Evolutionary conservation across 352 stramenopile genomes (phyloP), one percentile per base, ranked within the genome.

Genomic region (Phytophthora macrochlamydospora): DNA sequence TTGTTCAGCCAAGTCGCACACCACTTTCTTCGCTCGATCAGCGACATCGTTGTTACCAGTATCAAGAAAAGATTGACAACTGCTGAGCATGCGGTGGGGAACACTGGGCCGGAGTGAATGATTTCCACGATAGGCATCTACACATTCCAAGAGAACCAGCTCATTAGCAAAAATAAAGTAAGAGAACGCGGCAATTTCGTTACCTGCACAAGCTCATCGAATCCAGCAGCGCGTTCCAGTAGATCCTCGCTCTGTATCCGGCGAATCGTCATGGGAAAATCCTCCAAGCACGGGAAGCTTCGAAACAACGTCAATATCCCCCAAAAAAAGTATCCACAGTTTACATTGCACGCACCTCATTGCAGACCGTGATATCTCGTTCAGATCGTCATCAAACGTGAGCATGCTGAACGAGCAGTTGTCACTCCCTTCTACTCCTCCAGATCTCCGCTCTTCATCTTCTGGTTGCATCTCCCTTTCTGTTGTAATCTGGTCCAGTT

Each of bases 91-190:
- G 75, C 32, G 11, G 60, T 43, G 30, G 55, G 38, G 44, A 89
- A 90, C n/a, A 71, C 51, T 5, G 57, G 37, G 13, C 69, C 66
- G 11, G 73, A 90, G 44, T 92, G 78, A 3, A 87, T 66, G 4
- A 90, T 59, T 48, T 92, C 81, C 11, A 87, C 18, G 8, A 74
- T 59, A 7, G 79, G 75, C 7, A 92, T 78, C 81, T 92, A 35
- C 35, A 46, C 31, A 31, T 45, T 0, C 12, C 12, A 30, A 45
- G 2, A 56, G 14, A 28, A 29, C 0, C 24, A 35, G 7, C 6
- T 38, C 30, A 44, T 30, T 1, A 48, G 14, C 24, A 33, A n/a
- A 0, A 24, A 57, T 2, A 59, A 51, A 11, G 32, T 24, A 24
- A 7, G 14, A 6, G 9, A 46, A 43, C 28, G 18, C 28, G 9